These are phyloP conservation scores for Ensete glaucum DNA, from an alignment of 176 grass and related monocot genomes.

Conservation along the genomic window DNA sequence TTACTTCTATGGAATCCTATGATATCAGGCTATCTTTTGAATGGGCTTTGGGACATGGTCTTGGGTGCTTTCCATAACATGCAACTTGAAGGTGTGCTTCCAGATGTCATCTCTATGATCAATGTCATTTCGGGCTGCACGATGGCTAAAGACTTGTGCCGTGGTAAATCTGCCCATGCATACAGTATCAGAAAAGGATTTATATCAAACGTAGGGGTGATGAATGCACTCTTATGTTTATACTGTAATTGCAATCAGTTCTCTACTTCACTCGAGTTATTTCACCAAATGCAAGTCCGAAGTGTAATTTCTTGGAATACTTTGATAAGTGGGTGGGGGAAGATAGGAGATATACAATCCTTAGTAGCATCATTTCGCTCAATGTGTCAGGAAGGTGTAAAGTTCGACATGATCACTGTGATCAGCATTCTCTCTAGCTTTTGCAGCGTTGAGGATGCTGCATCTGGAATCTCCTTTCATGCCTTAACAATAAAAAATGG, in stretches of 20 bases:
- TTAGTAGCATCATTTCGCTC: slow-evolving; percentile 33
- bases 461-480: slow-evolving; percentile 38
- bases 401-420: slow-evolving; percentile 54
- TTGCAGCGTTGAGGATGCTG: slow-evolving; percentile 15
- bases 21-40: slow-evolving; percentile 56
- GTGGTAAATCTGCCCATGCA: slow-evolving; percentile 51
- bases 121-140: slow-evolving; percentile 42
- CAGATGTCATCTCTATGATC: slow-evolving; percentile 39
- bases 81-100: slow-evolving; percentile 31
- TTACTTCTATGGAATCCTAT: slow-evolving; percentile 56
- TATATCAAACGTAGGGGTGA: slow-evolving; percentile 27
- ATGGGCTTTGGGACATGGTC: slow-evolving; percentile 26
- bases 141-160: slow-evolving; percentile 25
- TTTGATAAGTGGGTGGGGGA: slow-evolving; percentile 50
- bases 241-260: slow-evolving; percentile 35
- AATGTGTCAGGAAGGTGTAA: slow-evolving; percentile 35
- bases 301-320: slow-evolving; percentile 65
- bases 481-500: slow-evolving; percentile 49
- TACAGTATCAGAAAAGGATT: slow-evolving; percentile 46
- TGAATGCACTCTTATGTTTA: slow-evolving; percentile 52
- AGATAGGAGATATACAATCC: slow-evolving; percentile 24
- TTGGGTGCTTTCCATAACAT: slow-evolving; percentile 30
- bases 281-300: slow-evolving; percentile 26
- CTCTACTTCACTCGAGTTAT: slow-evolving; percentile 38
- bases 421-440: slow-evolving; percentile 40